Base-by-base conservation (phyloP, 2,329 filamentous ascomycete genomes). In the Aspergillus sp. region DNA sequence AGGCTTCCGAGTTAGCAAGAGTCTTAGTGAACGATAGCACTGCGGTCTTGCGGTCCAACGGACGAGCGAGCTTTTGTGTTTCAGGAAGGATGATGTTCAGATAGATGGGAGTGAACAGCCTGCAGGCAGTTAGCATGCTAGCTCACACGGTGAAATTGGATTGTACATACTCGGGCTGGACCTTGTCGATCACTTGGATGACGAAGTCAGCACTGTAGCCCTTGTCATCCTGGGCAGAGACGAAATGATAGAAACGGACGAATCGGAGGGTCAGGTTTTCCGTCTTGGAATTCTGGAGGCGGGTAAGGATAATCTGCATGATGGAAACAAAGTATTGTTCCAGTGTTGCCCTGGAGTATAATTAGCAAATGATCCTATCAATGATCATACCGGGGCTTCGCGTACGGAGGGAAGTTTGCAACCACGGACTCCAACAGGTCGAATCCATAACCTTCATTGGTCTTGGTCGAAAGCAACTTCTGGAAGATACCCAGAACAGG, bases 401-500 rank as follows among this genome's bases (percentile, higher is more conserved):
- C 89, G 76, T 83, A 90, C 82, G 85, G 83, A 54, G 91, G 86
- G 70, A 96, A 89, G 8, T 86, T 85, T 52, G 85, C 83, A 62
- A 96, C 82, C 54, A 96, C 82, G 3, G 89, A 84, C 72, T 99
- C 95, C 61, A 99, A 82, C 50, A 99, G 84, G 72, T 99, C 95
- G 71, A 98, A 96, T 0, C 89, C 91, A 70, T 93, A 88, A 19
- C 86, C 82, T 73, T 99, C 95, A 52, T 93, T 93, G 62, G 89
- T 88, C 78, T 95, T 96, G 66, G 86, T 88, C 3, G 85, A 84
- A 44, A 97, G 82, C 10, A 99, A 84, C 70, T 91, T 93, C 75
- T 98, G 94, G 83, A 98, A 99, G 64, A 99, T 95, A 59, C 92
- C 91, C n/a, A 99, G 83, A 52, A 98, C 87, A 3, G 90, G 87